Conservation (phyloP, 2,329 filamentous ascomycete genomes). For the Colletotrichum melonis region DNA sequence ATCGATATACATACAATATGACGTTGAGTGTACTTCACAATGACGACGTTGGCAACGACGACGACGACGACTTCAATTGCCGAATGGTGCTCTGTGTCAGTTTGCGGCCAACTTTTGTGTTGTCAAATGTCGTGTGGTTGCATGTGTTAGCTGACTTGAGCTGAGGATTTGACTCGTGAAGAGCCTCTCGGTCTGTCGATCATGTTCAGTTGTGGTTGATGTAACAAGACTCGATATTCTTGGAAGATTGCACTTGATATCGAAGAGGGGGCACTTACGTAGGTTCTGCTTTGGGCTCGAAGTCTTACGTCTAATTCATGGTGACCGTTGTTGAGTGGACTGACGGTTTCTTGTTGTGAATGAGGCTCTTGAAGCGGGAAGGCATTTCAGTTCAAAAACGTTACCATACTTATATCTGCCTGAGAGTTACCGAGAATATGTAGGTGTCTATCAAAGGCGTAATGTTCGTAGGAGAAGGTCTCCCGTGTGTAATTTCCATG, state of each 20-base stretch:
- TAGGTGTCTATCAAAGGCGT: no score
- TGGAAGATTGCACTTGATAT: not conserved
- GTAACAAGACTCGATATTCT: not conserved
- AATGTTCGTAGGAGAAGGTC: no score
- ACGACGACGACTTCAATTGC: not conserved
- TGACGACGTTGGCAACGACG: not conserved
- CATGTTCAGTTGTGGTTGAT: not conserved
- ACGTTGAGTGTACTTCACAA: not conserved
- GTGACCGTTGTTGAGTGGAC: not conserved
- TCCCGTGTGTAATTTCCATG: not conserved
- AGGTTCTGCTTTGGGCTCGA: not conserved
- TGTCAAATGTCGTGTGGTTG: not conserved
- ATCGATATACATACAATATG: not conserved
- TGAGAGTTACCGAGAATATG: not conserved
- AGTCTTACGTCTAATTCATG: not conserved
- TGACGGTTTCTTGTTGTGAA: not conserved
- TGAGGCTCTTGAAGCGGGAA: not conserved
- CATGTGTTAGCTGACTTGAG: not conserved
- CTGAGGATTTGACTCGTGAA: not conserved
- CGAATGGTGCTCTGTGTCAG: not conserved
- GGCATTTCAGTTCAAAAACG: not conserved
- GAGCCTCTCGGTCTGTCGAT: not conserved
- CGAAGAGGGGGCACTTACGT: not conserved
- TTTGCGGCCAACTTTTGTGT: not conserved
- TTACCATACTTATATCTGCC: not conserved